Evolutionary conservation across 2,329 filamentous ascomycete genomes (phyloP), one percentile per base, ranked within the genome.

Genomic region (Hymenoscyphus salicellus): DNA sequence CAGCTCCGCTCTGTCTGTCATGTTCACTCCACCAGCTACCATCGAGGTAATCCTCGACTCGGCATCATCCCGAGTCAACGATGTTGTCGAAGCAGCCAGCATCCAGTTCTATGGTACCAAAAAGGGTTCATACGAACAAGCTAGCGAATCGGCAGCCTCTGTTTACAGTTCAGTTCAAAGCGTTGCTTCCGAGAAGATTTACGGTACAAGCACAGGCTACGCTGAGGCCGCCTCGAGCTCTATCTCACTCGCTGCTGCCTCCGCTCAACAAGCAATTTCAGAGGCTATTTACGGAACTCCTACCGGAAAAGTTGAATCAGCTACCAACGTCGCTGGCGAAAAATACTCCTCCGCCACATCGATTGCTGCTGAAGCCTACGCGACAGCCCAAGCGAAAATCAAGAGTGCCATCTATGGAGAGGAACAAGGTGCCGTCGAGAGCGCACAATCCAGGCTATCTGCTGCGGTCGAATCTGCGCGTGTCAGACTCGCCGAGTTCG

Each of bases 61-160:
- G n/a, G 84, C 84, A 16, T 84, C 79, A 62, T 79, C 81, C 11
- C 84, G 86, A 67, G 77, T 89, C 52, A 81, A 86, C 60, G 78
- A 82, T 26, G 85, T 83, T n/a, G 82, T 89, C 7, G 81, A 84
- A 56, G 85, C 84, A 55, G 86, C 84, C 1, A 86, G 82, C 56
- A 74, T 80, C 11, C 84, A 85, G 56, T 75, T 86, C 20, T 87
- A 88, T 69, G 86, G 85, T 52, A 82, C 82, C 1, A 75, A 78
- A 23, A 85, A 84, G 72, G 82, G 84, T 32, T 76, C 77, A 2
- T 77, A 79, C 32, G 85, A 87, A 70, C 77, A 84, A 71, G 84
- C 82, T 1, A 83, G 81, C 23, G 81, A 81, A 28, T 82, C 81
- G 16, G 82, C 82, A 2, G 80, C 81, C 3, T 82, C 81, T 60